Conservation (phyloP, 2,329 filamentous ascomycete species). For the Fusarium lyarnte region DNA sequence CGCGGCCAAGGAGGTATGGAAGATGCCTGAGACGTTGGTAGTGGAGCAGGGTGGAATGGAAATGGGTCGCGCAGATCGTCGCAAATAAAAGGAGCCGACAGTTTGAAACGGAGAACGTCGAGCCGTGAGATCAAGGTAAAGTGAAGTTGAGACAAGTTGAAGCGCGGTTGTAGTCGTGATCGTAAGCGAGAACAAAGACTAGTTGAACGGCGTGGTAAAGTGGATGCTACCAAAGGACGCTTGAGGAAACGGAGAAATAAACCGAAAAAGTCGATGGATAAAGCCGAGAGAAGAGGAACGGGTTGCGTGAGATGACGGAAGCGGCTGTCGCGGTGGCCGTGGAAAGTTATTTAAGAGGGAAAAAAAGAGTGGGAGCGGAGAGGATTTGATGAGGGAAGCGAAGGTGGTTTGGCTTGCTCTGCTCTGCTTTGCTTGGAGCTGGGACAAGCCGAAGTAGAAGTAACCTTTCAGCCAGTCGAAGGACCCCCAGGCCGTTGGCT, state of each 20-base stretch:
- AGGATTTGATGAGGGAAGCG: conserved; percentile 29
- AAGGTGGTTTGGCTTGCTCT: conserved; percentile 18
- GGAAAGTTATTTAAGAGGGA: conserved; percentile 2
- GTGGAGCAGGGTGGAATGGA: conserved; percentile 11
- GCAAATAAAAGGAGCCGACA: conserved; percentile 3
- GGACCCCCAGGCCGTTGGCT: conserved; percentile 35
- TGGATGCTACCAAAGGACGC: conserved; percentile 18
- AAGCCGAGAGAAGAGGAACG: conserved; percentile 16
- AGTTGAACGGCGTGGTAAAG: conserved; percentile 19
- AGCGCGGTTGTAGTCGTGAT: conserved; percentile 7
- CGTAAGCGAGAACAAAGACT: conserved; percentile 37
- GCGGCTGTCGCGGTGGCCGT: conserved; percentile 31
- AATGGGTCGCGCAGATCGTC: conserved; percentile 17
- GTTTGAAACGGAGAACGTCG: conserved; percentile 2
- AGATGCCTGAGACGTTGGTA: conserved; percentile 4
- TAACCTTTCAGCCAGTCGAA: conserved; percentile 9
- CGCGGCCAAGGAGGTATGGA: conserved; percentile 22
- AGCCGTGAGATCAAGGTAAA: conserved; percentile 15
- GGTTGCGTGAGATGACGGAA: conserved; percentile 29
- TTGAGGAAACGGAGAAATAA: conserved; percentile 8
- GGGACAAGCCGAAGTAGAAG: conserved; percentile 24
- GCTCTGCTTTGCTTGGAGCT: conserved; percentile 21
- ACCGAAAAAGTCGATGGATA: conserved; percentile 14
- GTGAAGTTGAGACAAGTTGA: background rate
- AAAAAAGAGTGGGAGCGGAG: conserved; percentile 32